These are phyloP conservation scores for Huntiella decipiens DNA, from an alignment of 2,329 filamentous ascomycete species.

Conservation along the genomic window DNA sequence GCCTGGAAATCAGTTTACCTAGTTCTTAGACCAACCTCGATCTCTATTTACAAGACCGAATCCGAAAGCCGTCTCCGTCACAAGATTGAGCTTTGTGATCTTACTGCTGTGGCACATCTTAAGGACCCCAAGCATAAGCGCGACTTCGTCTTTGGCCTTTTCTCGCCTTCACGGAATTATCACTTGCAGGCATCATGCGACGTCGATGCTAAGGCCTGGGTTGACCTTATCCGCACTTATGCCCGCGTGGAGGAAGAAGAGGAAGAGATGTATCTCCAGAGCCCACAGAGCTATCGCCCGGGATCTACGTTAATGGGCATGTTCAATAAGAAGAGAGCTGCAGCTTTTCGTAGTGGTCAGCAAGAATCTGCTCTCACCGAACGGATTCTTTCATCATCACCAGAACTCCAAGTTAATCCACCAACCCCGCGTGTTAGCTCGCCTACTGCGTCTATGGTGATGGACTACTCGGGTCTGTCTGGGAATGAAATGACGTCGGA, in stretches of 20 bases:
- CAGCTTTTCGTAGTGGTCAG: background rate
- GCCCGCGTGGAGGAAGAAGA: conserved; percentile 78
- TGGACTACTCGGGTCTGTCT: conserved; percentile 44
- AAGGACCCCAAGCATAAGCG: conserved; percentile 78
- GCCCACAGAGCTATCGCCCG: conserved; percentile 33
- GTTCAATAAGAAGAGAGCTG: conserved; percentile 6
- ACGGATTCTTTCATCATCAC: conserved; percentile 36
- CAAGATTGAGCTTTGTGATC: conserved; percentile 71
- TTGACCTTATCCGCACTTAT: conserved; percentile 57
- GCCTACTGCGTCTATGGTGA: conserved; percentile 39
- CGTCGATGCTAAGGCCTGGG: conserved; percentile 70
- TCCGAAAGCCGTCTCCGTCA: conserved; percentile 79
- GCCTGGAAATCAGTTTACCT: conserved; percentile 82
- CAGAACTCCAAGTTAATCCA: conserved; percentile 31
- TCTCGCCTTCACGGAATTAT: conserved; percentile 78
- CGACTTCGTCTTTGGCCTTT: conserved; percentile 77
- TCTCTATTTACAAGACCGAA: conserved; percentile 85
- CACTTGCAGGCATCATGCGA: conserved; percentile 63
- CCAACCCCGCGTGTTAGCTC: conserved; percentile 19
- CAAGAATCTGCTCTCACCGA: conserved; percentile 18
- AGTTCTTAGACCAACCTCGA: conserved; percentile 72
- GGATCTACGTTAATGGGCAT: conserved; percentile 12
- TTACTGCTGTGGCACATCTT: conserved; percentile 76
- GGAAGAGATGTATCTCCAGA: conserved; percentile 59
- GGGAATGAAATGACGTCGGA: conserved; percentile 60